Conservation (phyloP, 2,329 filamentous ascomycete species). For the Onygenales sp. region DNA sequence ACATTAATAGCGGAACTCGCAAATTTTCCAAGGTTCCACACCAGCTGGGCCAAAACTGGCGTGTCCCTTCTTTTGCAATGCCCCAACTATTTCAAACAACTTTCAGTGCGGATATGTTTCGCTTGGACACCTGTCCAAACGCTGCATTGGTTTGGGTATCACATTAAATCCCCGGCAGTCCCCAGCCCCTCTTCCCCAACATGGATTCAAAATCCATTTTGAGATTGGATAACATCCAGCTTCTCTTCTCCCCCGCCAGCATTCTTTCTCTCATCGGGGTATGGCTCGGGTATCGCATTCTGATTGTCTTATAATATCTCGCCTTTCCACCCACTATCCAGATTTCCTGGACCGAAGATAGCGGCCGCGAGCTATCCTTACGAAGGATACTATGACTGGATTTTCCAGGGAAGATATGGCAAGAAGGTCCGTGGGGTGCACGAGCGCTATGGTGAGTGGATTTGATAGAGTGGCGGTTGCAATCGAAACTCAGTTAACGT, state of each 20-base stretch:
- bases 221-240: not conserved
- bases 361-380: slow-evolving; percentile 13
- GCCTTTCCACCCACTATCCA: slow-evolving; percentile 1
- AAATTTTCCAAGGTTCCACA: too few species aligned
- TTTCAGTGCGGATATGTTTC: too few species aligned
- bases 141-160: not conserved
- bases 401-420: slow-evolving; percentile 11
- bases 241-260: not conserved
- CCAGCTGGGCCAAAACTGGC: too few species aligned
- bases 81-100: too few species aligned
- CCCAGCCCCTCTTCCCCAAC: not conserved
- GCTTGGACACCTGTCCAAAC: too few species aligned
- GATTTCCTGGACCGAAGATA: slow-evolving; percentile 13
- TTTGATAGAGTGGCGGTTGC: not conserved
- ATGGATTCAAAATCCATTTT: not conserved
- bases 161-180: not conserved
- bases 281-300: not conserved
- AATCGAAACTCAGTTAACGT: not conserved
- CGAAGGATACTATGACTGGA: slow-evolving; percentile 15
- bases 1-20: too few species aligned
- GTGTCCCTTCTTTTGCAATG: too few species aligned
- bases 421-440: slow-evolving; percentile 14
- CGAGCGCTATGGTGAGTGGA: slow-evolving; percentile 14
- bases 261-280: slow-evolving; percentile 1
- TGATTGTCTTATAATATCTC: slow-evolving; percentile 1